Evolutionary conservation across 148 eudicot genomes (phyloP).

Genomic region (Amaranthus hypochondriacus): DNA sequence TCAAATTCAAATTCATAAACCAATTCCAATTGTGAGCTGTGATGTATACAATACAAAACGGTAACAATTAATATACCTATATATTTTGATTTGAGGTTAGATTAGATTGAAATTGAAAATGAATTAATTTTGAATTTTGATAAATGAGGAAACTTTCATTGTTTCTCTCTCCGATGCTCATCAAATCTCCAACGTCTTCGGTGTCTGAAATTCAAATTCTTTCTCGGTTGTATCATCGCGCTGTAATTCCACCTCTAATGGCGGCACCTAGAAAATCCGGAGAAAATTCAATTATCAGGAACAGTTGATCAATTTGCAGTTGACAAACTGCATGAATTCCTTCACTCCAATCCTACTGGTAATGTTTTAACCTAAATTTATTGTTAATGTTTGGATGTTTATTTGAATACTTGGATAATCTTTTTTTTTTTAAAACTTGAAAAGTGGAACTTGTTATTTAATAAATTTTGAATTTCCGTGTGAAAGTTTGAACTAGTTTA

Average conservation of each 20-base stretch:
- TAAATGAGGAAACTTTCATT: neutral
- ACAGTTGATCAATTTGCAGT: neutral
- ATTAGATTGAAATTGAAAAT: too few relatives aligned
- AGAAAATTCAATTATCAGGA: neutral
- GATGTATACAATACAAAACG: too few relatives aligned
- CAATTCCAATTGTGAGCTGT: too few relatives aligned
- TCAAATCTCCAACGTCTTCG: neutral
- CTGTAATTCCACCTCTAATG: conserved; percentile 17
- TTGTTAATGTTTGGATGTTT: neutral
- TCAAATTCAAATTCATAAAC: too few relatives aligned
- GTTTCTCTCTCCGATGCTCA: neutral
- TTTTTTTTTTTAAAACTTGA: neutral
- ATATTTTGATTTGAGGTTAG: too few relatives aligned
- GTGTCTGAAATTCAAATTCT: neutral
- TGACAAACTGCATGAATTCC: conserved; percentile 6
- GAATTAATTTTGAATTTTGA: too few relatives aligned
- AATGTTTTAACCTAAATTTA: neutral
- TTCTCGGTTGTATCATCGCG: neutral
- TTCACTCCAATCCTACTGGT: conserved; percentile 21
- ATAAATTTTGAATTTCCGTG: too few relatives aligned
- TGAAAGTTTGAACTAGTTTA: too few relatives aligned
- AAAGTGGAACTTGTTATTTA: neutral
- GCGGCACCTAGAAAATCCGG: conserved; percentile 8
- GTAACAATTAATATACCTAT: too few relatives aligned
- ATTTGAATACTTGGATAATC: neutral